Conservation (phyloP, 257 asterid genomes). For the Paulownia fortunei region DNA sequence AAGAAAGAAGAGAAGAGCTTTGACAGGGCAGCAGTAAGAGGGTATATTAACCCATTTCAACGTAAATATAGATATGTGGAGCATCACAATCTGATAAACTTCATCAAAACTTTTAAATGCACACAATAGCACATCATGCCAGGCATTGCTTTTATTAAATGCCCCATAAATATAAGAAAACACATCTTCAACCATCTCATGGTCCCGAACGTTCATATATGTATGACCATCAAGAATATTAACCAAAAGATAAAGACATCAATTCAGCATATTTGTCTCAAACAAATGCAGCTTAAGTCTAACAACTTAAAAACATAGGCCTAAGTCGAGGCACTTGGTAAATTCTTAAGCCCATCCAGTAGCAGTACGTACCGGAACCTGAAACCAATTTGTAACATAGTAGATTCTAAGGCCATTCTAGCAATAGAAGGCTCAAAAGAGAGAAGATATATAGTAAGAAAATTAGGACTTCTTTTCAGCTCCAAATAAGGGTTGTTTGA, state of each 20-base stretch:
- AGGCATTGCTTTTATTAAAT: background rate
- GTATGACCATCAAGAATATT: background rate
- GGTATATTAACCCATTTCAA: background rate
- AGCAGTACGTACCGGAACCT: background rate
- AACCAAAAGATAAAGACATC: background rate
- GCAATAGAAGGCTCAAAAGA: background rate
- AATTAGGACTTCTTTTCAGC: background rate
- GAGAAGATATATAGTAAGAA: background rate
- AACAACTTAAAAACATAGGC: background rate
- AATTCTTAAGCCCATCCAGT: background rate
- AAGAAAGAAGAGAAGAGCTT: background rate
- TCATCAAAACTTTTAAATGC: background rate
- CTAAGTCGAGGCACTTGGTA: background rate
- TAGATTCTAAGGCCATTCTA: background rate
- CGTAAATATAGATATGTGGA: background rate
- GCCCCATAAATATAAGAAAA: background rate
- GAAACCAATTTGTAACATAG: background rate
- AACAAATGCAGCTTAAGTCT: background rate
- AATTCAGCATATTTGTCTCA: constrained; percentile 6
- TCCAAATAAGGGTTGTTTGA: background rate
- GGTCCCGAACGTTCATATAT: background rate
- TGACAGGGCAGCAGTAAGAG: too few species aligned
- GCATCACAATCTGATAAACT: background rate
- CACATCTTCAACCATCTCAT: background rate
- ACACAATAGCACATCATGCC: background rate